Conservation (phyloP, 2,329 filamentous ascomycete genomes). For the Pseudogymnoascus verrucosus region DNA sequence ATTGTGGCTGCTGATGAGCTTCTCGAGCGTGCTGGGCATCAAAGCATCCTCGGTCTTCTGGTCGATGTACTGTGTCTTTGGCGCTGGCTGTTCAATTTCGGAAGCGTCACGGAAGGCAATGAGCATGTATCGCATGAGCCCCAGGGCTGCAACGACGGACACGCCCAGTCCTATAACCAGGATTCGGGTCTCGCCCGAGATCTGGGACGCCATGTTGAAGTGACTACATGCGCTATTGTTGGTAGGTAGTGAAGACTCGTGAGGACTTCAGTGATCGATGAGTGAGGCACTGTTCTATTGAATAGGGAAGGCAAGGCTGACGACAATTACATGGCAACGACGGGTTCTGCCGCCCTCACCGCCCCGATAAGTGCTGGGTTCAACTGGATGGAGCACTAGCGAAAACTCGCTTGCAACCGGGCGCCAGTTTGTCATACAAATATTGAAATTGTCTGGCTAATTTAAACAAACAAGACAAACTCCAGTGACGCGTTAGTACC, state of each 20-base stretch:
- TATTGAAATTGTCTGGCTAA: slow-evolving; percentile 6
- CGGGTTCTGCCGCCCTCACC: neutral
- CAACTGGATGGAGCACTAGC: neutral
- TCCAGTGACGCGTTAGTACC: slow-evolving; percentile 8
- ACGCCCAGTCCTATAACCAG: slow-evolving; percentile 30
- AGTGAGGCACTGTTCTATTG: neutral
- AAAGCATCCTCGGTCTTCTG: slow-evolving; percentile 69
- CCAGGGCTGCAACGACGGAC: slow-evolving; percentile 50
- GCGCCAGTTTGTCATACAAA: neutral
- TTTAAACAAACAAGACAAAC: slow-evolving; percentile 9
- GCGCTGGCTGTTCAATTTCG: slow-evolving; percentile 55
- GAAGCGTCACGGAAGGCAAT: slow-evolving; percentile 54
- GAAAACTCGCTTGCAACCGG: neutral
- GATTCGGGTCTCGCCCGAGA: slow-evolving; percentile 21
- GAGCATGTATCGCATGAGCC: slow-evolving; percentile 51
- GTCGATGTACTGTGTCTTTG: slow-evolving; percentile 64
- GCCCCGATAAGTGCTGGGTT: neutral
- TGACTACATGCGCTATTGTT: neutral
- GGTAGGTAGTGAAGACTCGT: neutral
- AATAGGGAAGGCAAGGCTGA: neutral
- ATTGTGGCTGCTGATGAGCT: slow-evolving; percentile 62
- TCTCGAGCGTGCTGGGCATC: slow-evolving; percentile 56
- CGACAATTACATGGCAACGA: neutral
- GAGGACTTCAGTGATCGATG: neutral
- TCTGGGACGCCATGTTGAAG: slow-evolving; percentile 1